Base-by-base conservation (phyloP, 176 grass and related monocot genomes). In the Hsuehochloa calcarea region DNA sequence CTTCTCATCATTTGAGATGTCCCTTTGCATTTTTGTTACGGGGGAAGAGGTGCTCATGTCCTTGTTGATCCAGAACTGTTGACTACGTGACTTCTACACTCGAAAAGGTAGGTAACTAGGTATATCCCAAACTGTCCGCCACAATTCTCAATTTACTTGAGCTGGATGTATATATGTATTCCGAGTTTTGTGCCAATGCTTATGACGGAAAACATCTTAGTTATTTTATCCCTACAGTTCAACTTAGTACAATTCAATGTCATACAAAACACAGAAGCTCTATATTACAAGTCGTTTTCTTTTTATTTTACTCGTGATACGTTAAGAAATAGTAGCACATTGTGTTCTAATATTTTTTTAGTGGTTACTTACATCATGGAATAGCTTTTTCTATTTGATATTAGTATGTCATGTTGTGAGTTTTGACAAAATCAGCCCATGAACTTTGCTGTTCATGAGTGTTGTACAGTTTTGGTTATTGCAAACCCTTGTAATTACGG, bases 11-110 rank as follows among this genome's bases (percentile, higher is more conserved):
- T 62, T 61, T 74, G 27, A 13, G 14, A 84, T 54, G 52, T 80
- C 6, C 61, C 38, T 54, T 63, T 83, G 64, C 12, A 15, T 64
- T 70, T 77, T 88, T 85, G 37, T 89, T 85, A 98, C 91, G 96
- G 93, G 47, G 93, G 90, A 82, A 92, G 78, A 74, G 96, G 96
- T 65, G 93, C 91, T 20, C 91, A 98, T 81, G 81, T 98, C 61
- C 80, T 98, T 71, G 88, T 99, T 84, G 90, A 94, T 86, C 93
- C 96, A 83, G 96, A 96, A 73, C 93, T 88, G 80, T 90, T 72
- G 96, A 99, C 16, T 94, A 94, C 85, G 81, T 96, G 78, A 86
- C 51, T 67, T 81, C 78, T 59, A 82, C 88, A 86, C n/a, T 94
- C 35, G 90, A 96, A 81, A 96, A 96, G 91, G 91, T 99, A 51